Conservation (phyloP, 768 basidiomycete genomes). For the Panaeolus cyanescens region DNA sequence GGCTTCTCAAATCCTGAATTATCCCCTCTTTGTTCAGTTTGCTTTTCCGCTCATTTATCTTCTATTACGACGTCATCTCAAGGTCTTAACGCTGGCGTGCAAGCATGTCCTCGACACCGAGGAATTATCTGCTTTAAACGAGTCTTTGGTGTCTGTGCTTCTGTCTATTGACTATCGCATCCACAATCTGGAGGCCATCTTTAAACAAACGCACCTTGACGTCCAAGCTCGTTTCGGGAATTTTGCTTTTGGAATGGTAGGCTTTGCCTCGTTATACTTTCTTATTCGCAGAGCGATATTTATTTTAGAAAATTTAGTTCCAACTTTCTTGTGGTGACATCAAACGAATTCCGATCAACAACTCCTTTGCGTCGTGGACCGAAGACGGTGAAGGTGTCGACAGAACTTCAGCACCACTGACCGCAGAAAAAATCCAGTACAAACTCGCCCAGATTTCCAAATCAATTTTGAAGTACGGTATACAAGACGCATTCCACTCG, state of each 20-base stretch:
- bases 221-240: slow-evolving; percentile 33
- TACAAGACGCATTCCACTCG: slow-evolving; percentile 32
- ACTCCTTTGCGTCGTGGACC: slow-evolving; percentile 30
- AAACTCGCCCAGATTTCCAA: slow-evolving; percentile 17
- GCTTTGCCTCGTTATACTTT: slow-evolving; percentile 7
- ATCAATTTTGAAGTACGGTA: slow-evolving; percentile 31
- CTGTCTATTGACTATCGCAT: slow-evolving; percentile 31
- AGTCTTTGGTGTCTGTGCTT: slow-evolving; percentile 32
- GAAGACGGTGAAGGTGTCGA: slow-evolving; percentile 18
- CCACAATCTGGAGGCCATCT: slow-evolving; percentile 35
- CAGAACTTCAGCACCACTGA: slow-evolving; percentile 12
- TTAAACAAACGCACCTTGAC: slow-evolving; percentile 36
- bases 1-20: no score
- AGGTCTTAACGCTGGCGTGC: slow-evolving; percentile 32
- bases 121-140: slow-evolving; percentile 28
- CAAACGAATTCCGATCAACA: slow-evolving; percentile 28
- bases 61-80: slow-evolving; percentile 32
- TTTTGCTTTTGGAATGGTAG: slow-evolving; percentile 39
- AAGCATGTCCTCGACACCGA: slow-evolving; percentile 35
- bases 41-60: slow-evolving; percentile 36
- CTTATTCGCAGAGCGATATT: neutral
- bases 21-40: slow-evolving; percentile 25
- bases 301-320: slow-evolving; percentile 24
- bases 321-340: slow-evolving; percentile 35
- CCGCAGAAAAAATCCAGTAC: slow-evolving; percentile 15